Evolutionary conservation across 305 asterid species (phyloP), one percentile per base, ranked within the genome.

Genomic region (Fraxinus xanthoxyloides): DNA sequence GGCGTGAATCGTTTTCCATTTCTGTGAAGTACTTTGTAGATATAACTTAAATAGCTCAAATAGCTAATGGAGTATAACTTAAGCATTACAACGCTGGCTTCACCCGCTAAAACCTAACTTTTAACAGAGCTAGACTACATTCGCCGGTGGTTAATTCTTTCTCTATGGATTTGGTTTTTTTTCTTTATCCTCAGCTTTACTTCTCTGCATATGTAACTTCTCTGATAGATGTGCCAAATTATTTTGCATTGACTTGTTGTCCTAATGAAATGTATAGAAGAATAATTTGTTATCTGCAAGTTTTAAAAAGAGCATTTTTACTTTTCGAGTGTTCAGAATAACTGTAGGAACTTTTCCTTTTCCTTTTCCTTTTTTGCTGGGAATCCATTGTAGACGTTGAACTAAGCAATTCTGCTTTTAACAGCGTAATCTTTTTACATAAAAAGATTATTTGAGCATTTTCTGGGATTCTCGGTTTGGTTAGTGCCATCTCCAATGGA

Each of bases 121-220:
- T 59, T 24, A 7, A 63, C 32, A 24, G 26, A 4, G 34, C 6
- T 26, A 12, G 34, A 26, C 35, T 9, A 0, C n/a, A 12, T 38
- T 24, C 7, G 35, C 73, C 0, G 19, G 32, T 24, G 72, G n/a
- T 63, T 63, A 61, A 21, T 61, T 61, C 17, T 23, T 23, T 26
- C 32, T 82, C 63, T 69, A 77, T 51, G 72, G 73, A 43, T 79
- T 77, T 56, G 38, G 15, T 72, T n/a, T 78, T 8, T 30, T 19
- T 46, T 12, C 30, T 3, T 65, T 82, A 13, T 78, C 17, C 38
- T 24, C 70, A 2, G 4, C 1, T 5, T 26, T 78, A 72, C 36
- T 59, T 24, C 72, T 26, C 81, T 83, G 7, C n/a, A 34, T 23
- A 10, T 65, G 63, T 24, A 67, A 32, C 24, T 74, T 65, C 15